These are phyloP conservation scores for Calophaca sinica DNA, from an alignment of 306 rosid species.

Conservation along the genomic window DNA sequence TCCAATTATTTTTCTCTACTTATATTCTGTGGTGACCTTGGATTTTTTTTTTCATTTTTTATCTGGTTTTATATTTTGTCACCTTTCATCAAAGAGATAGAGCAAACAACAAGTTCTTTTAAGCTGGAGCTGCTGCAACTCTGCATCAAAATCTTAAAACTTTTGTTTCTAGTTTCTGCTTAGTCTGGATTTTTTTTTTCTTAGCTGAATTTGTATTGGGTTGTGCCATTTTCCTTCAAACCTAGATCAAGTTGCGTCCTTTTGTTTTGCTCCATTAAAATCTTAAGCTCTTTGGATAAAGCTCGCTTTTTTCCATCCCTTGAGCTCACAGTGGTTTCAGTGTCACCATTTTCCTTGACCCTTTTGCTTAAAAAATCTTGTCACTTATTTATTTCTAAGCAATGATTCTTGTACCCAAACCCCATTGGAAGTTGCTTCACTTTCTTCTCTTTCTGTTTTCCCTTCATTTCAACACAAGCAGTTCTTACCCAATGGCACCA, in stretches of 20 bases:
- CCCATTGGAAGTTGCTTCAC: constrained; percentile 45
- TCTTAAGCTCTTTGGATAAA: constrained; percentile 24
- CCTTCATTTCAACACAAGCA: constrained; percentile 36
- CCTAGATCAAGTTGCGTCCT: constrained; percentile 45
- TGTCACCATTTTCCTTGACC: constrained; percentile 36
- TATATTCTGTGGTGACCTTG: neutral
- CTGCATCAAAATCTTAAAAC: constrained; percentile 21
- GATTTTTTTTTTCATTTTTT: neutral
- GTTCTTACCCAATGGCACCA: constrained; percentile 56
- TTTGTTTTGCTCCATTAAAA: neutral
- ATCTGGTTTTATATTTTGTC: neutral
- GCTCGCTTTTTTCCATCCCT: constrained; percentile 7
- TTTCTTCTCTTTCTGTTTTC: constrained; percentile 48
- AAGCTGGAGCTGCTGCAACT: constrained; percentile 39
- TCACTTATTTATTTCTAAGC: constrained; percentile 9
- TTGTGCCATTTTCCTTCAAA: constrained; percentile 34
- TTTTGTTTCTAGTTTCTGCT: constrained; percentile 39
- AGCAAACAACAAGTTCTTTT: neutral
- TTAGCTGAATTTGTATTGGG: constrained; percentile 29
- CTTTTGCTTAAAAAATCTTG: constrained; percentile 33
- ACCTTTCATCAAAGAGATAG: constrained; percentile 29
- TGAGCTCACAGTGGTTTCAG: constrained; percentile 15
- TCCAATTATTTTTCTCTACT: constrained; percentile 6
- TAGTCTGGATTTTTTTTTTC: constrained; percentile 37
- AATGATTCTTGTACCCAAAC: constrained; percentile 57